Evolutionary conservation across 2,329 filamentous ascomycete species (phyloP), one percentile per base, ranked within the genome.

Genomic region (Penicillium hesseltinei): DNA sequence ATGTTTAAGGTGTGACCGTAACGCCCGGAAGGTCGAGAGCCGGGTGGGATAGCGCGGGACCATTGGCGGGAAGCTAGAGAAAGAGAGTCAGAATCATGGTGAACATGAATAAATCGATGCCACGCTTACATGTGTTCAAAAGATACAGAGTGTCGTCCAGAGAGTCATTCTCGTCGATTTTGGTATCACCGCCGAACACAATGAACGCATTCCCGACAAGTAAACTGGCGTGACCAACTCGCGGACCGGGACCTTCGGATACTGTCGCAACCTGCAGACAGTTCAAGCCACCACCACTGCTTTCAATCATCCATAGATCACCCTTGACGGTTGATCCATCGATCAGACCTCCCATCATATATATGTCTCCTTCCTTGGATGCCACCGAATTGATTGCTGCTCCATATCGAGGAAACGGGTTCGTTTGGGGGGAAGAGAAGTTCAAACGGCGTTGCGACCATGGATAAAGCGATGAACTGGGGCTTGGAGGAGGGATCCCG

Each of bases 171-270:
- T 97, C 94, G 54, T 97, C 92, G 72, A 96, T 89, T 76, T 99
- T 99, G 51, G 94, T 99, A 74, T 99, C 95, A 71, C 94, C 94
- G 49, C 94, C 95, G 71, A 97, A 99, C 13, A 99, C 94, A 66
- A 99, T 99, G 73, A 97, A 99, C 0, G 94, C 94, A 75, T 99
- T 99, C 57, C 95, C 95, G 53, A 99, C 94, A 17, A 99, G 82
- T 69, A 99, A 80, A 80, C 92, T 95, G 21, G 93, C 84, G 77
- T 99, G 94, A 4, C 94, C 94, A 51, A 99, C 94, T 78, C 94
- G 86, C 1, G 95, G 94, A 4, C 94, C 92, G 1, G 94, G 95
- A 0, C 94, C 94, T 75, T 99, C 94, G 21, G 92, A 90, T 0
- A 92, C 94, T 0, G 94, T 97, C 11, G 89, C 86, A 55, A 99